Evolutionary conservation across 805 yeast genomes (phyloP).

Genomic region (Candida michaelii): DNA sequence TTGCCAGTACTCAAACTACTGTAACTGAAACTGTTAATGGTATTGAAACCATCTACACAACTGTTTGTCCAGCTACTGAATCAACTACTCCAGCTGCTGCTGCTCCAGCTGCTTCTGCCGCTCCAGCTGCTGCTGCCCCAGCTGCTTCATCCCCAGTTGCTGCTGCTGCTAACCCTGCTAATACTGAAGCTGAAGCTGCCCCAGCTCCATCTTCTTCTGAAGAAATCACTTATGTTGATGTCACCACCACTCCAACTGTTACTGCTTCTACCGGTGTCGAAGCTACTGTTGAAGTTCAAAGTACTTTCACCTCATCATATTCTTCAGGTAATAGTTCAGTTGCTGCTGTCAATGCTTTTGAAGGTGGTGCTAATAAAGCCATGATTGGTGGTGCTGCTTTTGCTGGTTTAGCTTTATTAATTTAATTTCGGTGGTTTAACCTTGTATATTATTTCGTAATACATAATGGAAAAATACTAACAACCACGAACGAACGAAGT

Average conservation of each 20-base stretch:
- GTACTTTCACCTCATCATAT: constrained; percentile 38
- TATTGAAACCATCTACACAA: constrained; percentile 35
- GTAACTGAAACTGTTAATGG: constrained; percentile 36
- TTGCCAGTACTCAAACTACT: constrained; percentile 28
- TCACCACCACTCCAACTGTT: constrained; percentile 50
- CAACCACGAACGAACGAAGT: too few relatives aligned
- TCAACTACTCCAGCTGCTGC: constrained; percentile 8
- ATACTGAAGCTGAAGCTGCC: constrained; percentile 13
- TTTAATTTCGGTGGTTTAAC: constrained; percentile 17
- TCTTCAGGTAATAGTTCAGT: constrained; percentile 16
- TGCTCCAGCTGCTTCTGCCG: constrained; percentile 11
- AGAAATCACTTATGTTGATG: constrained; percentile 40
- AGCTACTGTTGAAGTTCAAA: constrained; percentile 38
- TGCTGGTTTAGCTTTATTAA: constrained; percentile 41
- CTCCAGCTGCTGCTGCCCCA: constrained; percentile 13
- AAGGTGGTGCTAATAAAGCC: constrained; percentile 32
- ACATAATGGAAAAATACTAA: too few relatives aligned
- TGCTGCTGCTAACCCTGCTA: constrained; percentile 4
- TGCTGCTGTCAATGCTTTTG: constrained; percentile 26
- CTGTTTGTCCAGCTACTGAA: constrained; percentile 35
- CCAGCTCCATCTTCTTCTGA: constrained; percentile 17
- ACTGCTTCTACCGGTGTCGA: constrained; percentile 48
- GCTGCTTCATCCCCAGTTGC: constrained; percentile 13
- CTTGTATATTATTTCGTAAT: constrained; percentile 6
- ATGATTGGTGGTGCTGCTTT: constrained; percentile 32